Conservation (phyloP, 108 stramenopile genomes). For the Aureococcus anophagefferens region DNA sequence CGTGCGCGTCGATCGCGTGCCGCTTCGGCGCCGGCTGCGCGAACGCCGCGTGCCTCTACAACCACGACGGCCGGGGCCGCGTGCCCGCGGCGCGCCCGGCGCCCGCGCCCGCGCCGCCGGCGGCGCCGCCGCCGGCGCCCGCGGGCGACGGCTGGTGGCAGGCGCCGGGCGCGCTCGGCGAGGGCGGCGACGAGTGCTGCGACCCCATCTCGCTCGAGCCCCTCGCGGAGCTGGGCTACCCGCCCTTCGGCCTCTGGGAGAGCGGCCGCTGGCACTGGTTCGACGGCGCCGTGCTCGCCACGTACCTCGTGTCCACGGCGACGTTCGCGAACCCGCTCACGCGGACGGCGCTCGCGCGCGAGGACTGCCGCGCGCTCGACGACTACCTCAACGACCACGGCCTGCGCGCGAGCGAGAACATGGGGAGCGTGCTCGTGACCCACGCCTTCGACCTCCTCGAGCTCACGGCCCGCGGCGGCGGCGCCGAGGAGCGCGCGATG, state of each 20-base stretch:
- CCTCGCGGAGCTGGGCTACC: slow-evolving; percentile 44
- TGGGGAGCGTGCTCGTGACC: background rate
- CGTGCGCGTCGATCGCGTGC: slow-evolving; percentile 9
- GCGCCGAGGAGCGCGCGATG: background rate
- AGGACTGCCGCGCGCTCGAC: slow-evolving; percentile 53
- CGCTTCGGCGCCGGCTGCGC: slow-evolving; percentile 6
- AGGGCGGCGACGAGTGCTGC: slow-evolving; percentile 25
- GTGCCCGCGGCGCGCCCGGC: background rate
- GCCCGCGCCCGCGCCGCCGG: background rate
- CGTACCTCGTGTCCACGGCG: slow-evolving; percentile 54
- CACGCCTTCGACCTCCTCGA: slow-evolving; percentile 10
- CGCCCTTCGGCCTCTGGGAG: slow-evolving; percentile 42
- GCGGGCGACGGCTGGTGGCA: slow-evolving; percentile 18
- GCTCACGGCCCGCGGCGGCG: background rate
- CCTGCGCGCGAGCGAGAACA: background rate
- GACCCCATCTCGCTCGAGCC: slow-evolving; percentile 60
- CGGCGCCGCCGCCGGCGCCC: background rate
- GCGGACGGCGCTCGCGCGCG: slow-evolving; percentile 32
- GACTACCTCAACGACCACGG: slow-evolving; percentile 41
- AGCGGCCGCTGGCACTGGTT: slow-evolving; percentile 31
- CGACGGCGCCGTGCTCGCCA: slow-evolving; percentile 58
- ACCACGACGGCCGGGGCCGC: background rate
- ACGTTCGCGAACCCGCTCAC: slow-evolving; percentile 59
- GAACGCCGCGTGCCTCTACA: slow-evolving; percentile 6
- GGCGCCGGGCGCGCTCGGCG: background rate